phyloP scores from a whole-genome alignment of 2,329 filamentous ascomycete genomes.

The Dothiorella sarmentorum region DNA sequence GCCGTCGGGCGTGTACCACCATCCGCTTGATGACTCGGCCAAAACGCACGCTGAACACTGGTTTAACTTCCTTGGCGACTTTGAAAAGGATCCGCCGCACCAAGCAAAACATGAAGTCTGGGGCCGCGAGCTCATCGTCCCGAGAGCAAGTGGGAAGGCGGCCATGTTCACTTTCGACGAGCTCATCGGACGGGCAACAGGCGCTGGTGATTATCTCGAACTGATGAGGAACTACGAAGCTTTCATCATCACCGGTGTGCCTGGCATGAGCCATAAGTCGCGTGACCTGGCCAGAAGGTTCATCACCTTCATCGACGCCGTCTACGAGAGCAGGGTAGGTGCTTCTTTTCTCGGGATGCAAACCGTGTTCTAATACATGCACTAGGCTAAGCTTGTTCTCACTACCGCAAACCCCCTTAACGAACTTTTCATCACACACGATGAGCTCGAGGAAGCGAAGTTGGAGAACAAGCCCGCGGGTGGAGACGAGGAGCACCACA shows the following conservation, averaged over 20 bases:
- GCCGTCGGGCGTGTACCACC: constrained; percentile 89
- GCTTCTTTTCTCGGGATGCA: constrained; percentile 4
- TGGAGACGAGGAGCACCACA: constrained; percentile 47
- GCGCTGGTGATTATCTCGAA: constrained; percentile 93
- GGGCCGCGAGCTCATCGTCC: constrained; percentile 86
- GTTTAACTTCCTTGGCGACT: constrained; percentile 91
- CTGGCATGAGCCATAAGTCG: constrained; percentile 82
- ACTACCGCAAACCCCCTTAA: constrained; percentile 82
- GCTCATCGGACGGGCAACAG: constrained; percentile 81
- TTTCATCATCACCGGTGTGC: constrained; percentile 87
- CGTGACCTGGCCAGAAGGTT: constrained; percentile 88
- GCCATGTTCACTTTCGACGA: constrained; percentile 93
- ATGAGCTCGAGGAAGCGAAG: constrained; percentile 42
- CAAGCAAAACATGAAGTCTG: constrained; percentile 79
- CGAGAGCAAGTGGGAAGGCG: constrained; percentile 79
- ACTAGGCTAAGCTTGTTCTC: constrained; percentile 87
- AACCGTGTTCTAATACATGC: constrained; percentile 23
- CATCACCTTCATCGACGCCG: constrained; percentile 95
- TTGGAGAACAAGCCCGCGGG: constrained; percentile 37
- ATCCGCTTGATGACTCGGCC: constrained; percentile 76
- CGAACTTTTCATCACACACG: constrained; percentile 30
- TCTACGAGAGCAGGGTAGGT: constrained; percentile 70
- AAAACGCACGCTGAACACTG: constrained; percentile 83
- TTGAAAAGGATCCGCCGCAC: constrained; percentile 70
- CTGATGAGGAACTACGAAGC: constrained; percentile 85